These are phyloP conservation scores for Amanita inopinata DNA, from an alignment of 768 basidiomycete genomes.

Conservation along the genomic window DNA sequence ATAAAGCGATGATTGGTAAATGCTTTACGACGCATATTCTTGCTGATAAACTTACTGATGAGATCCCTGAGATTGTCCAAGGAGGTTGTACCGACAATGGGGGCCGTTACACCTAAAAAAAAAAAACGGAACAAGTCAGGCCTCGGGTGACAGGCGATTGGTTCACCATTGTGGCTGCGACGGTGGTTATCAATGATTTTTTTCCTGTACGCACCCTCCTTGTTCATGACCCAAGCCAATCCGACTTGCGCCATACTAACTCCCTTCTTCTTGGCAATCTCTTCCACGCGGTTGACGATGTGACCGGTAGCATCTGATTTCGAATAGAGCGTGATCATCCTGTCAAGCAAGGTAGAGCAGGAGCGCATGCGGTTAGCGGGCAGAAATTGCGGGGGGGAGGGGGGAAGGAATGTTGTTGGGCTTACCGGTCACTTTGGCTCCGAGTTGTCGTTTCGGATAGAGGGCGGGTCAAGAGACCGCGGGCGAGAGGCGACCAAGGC, in stretches of 20 bases:
- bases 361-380: background rate
- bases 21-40: background rate
- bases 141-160: too few relatives aligned
- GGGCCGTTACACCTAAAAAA: constrained; percentile 36
- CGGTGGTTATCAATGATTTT: background rate
- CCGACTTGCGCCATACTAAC: constrained; percentile 50
- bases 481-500: constrained; percentile 50
- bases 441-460: constrained; percentile 17
- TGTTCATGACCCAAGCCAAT: constrained; percentile 40
- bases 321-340: background rate
- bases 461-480: constrained; percentile 43
- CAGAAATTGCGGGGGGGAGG: too few relatives aligned
- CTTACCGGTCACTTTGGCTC: background rate
- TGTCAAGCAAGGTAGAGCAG: background rate
- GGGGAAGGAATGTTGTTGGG: too few relatives aligned
- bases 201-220: constrained; percentile 21
- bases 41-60: constrained; percentile 25
- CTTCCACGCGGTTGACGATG: constrained; percentile 32
- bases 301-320: background rate
- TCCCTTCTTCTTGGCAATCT: constrained; percentile 40
- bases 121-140: too few relatives aligned
- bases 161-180: too few relatives aligned
- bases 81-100: constrained; percentile 48
- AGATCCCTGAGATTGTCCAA: constrained; percentile 42
- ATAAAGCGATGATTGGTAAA: background rate